Base-by-base conservation (phyloP, 2,329 filamentous ascomycete genomes). In the Ceratocystis huliohia region DNA sequence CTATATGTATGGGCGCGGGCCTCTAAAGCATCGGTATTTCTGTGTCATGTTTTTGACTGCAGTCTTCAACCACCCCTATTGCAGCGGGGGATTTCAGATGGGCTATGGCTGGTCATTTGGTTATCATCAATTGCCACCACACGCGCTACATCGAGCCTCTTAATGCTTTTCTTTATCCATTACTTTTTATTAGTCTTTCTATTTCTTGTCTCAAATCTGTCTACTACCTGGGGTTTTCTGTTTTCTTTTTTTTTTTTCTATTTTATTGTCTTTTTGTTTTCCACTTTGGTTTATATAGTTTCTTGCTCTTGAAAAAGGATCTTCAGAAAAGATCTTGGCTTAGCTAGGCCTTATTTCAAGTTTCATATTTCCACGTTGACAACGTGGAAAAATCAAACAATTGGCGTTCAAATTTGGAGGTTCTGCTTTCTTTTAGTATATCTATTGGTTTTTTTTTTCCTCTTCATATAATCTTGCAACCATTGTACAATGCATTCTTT, bases 141-240 rank as follows among this genome's bases (percentile, higher is more conserved):
- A 20, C 28, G 30, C 25, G 7, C 3, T 37, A 48, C 22, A 41
- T 50, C 45, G 37, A 48, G 45, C 28, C 22, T 56, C 7, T 7
- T 6, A 33, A 33, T 59, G 56, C 56, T 53, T 65, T 37, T 41
- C 20, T 48, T 45, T 46, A 25, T 41, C 28, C 64, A 45, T 45
- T 53, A 65, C 44, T 57, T 48, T 66, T 63, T 46, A 37, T 57
- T 66, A 61, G 57, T 45, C 10, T 59, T 61, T 46, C 30, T 66
- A 20, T 53, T 41, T 63, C 45, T 59, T 56, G 50, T 33, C 28
- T 65, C 53, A 45, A 57, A 30, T 41, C 63, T 57, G 64, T 61
- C 46, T 37, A 37, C 28, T 45, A 56, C 22, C 30, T 59, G 56
- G 37, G 22, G 50, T 20, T 65, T 30, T 20, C n/a, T 61, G 20